A percentile compares a stretch with the other conserved stretches of the same genome.
phyloP scores from a whole-genome alignment of 2,329 filamentous ascomycete species.

The Arachnopeziza araneosa region DNA sequence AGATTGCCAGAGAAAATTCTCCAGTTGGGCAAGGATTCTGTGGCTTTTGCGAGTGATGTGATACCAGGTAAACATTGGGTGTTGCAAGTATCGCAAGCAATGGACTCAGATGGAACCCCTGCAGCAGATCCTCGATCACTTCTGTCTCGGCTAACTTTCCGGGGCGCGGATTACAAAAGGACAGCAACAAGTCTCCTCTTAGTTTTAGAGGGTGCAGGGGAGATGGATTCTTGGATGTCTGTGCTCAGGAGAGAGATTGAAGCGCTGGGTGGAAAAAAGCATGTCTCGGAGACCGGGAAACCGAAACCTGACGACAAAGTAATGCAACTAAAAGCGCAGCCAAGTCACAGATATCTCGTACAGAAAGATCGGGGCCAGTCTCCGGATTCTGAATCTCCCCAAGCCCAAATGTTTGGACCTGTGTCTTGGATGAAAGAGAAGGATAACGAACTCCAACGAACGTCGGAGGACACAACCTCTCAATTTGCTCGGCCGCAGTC shows the following conservation, averaged over 20 bases:
- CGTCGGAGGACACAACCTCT: constrained; percentile 12
- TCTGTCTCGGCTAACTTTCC: constrained; percentile 59
- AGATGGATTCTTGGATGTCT: constrained; percentile 73
- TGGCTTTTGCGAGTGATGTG: constrained; percentile 73
- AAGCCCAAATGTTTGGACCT: constrained; percentile 12
- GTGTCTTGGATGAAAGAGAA: constrained; percentile 16
- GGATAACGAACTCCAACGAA: constrained; percentile 12
- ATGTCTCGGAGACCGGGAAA: constrained; percentile 53
- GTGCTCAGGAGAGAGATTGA: constrained; percentile 66
- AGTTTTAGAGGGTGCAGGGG: constrained; percentile 65
- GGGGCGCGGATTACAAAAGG: constrained; percentile 47
- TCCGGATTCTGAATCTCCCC: constrained; percentile 18
- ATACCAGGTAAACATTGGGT: constrained; percentile 80
- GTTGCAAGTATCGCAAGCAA: constrained; percentile 64
- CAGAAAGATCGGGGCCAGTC: constrained; percentile 19
- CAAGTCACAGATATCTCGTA: constrained; percentile 25
- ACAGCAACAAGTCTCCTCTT: constrained; percentile 61
- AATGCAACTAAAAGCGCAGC: constrained; percentile 23
- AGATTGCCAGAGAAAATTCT: constrained; percentile 69
- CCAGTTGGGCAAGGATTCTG: constrained; percentile 66
- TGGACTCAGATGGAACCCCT: constrained; percentile 51
- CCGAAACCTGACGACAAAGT: constrained; percentile 38
- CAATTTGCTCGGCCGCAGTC: constrained; percentile 6
- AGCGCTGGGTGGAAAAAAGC: constrained; percentile 60
- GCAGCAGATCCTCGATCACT: constrained; percentile 52